A percentile compares a stretch with the other conserved stretches of the same genome.
Evolutionary conservation across 179 eudicot species (phyloP).

Genomic region (Spinacia oleracea): DNA sequence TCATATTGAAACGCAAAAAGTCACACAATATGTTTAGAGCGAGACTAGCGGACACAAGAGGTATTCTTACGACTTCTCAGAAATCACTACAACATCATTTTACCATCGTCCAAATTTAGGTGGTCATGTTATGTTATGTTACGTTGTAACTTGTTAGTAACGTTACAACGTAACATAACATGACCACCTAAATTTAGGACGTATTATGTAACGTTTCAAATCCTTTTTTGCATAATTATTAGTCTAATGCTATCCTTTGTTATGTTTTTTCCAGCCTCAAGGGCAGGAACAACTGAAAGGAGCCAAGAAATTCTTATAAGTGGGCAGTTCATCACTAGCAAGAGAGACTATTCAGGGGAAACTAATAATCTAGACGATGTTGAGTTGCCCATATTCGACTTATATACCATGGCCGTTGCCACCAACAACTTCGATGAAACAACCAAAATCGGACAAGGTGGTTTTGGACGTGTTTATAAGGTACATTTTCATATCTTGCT

Average conservation of each 20-base stretch:
- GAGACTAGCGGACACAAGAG: constrained; percentile 33
- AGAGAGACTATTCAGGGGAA: constrained; percentile 48
- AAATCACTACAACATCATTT: not conserved
- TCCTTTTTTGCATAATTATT: not conserved
- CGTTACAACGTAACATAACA: too few relatives aligned
- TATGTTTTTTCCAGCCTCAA: constrained; percentile 24
- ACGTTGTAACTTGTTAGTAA: too few relatives aligned
- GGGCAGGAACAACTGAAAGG: constrained; percentile 51
- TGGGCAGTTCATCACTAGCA: constrained; percentile 42
- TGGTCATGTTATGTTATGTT: not conserved
- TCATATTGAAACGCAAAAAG: constrained; percentile 37
- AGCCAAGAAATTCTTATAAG: constrained; percentile 55
- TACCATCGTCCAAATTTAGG: not conserved
- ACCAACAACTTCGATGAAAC: constrained; percentile 58
- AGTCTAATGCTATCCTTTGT: not conserved
- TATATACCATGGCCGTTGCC: constrained; percentile 46
- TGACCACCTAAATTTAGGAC: too few relatives aligned
- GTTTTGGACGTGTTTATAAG: constrained; percentile 89
- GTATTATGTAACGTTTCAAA: too few relatives aligned
- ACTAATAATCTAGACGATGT: constrained; percentile 33
- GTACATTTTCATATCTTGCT: constrained; percentile 28
- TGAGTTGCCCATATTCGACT: constrained; percentile 58
- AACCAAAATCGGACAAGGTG: constrained; percentile 80
- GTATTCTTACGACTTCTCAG: constrained; percentile 28
- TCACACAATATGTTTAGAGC: constrained; percentile 4